Percentiles rank a stretch among this genome's conserved stretches.
phyloP scores from a whole-genome alignment of 345 rosid genomes.

The Carallia brachiata region DNA sequence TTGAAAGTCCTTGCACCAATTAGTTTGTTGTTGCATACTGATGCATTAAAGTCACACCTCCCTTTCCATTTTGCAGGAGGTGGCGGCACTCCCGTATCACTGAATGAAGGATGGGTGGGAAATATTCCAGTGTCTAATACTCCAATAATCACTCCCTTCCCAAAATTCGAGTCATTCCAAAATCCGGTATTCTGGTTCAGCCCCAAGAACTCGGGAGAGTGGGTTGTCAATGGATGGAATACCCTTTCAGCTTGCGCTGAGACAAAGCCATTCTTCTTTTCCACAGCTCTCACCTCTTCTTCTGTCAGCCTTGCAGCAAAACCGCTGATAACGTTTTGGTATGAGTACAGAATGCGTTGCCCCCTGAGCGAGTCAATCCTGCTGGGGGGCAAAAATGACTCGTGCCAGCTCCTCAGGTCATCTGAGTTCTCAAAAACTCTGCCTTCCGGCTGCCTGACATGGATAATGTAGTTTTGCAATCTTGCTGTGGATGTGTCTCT shows the following conservation, averaged over 20 bases:
- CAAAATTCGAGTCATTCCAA: slow-evolving; percentile 26
- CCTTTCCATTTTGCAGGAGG: slow-evolving; percentile 32
- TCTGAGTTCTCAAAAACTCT: slow-evolving; percentile 5
- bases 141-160: slow-evolving; percentile 22
- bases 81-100: slow-evolving; percentile 22
- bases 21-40: slow-evolving; percentile 22
- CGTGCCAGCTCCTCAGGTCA: slow-evolving; percentile 24
- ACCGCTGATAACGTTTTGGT: slow-evolving; percentile 31
- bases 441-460: slow-evolving; percentile 28
- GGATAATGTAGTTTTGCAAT: slow-evolving; percentile 43
- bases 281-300: slow-evolving; percentile 36
- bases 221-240: slow-evolving; percentile 17
- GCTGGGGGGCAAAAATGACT: slow-evolving; percentile 30
- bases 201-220: slow-evolving; percentile 22
- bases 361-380: slow-evolving; percentile 7
- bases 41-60: slow-evolving; percentile 16
- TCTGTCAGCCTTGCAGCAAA: slow-evolving; percentile 42
- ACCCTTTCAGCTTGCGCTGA: slow-evolving; percentile 35
- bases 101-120: slow-evolving; percentile 26
- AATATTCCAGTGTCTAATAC: slow-evolving; percentile 20
- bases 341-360: slow-evolving; percentile 28
- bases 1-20: slow-evolving; percentile 19
- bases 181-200: slow-evolving; percentile 13
- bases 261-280: slow-evolving; percentile 33
- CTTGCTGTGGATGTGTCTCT: not conserved